phyloP scores from a whole-genome alignment of 202 grass and related monocot species.

The Bolboschoenoplectus hybrid region DNA sequence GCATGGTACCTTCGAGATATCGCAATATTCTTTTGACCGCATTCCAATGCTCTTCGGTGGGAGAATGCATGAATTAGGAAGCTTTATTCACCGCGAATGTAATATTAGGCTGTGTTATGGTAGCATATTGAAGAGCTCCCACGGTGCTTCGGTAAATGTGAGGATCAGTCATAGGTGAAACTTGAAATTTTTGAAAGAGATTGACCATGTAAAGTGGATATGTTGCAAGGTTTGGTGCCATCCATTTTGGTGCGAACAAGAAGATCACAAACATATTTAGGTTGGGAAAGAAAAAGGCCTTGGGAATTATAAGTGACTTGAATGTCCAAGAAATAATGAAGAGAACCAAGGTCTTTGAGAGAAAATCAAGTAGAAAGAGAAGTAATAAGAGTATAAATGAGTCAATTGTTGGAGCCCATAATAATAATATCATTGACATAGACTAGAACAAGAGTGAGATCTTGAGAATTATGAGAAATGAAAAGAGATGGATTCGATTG shows the following conservation, averaged over 20 bases:
- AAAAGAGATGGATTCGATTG: too few relatives aligned
- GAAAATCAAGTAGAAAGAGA: not conserved
- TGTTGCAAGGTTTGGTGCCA: not conserved
- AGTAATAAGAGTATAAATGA: too few relatives aligned
- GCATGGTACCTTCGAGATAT: not conserved
- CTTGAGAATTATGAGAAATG: too few relatives aligned
- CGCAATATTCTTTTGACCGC: not conserved
- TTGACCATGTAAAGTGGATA: fast-evolving
- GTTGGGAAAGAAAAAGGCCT: not conserved
- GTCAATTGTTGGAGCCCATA: not conserved
- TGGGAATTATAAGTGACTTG: not conserved
- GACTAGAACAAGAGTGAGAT: not conserved
- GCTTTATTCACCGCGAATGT: not conserved
- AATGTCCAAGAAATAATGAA: not conserved
- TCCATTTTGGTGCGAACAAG: not conserved
- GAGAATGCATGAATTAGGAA: not conserved
- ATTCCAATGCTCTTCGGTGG: not conserved
- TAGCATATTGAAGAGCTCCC: constrained; percentile 13
- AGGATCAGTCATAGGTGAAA: not conserved
- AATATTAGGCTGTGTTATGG: not conserved
- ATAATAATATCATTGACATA: not conserved
- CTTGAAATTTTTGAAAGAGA: not conserved
- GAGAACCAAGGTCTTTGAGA: not conserved
- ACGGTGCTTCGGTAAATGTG: not conserved
- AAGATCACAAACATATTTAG: not conserved